These are phyloP conservation scores for Rhododendron molle DNA, from an alignment of 148 eudicot species.

Conservation along the genomic window DNA sequence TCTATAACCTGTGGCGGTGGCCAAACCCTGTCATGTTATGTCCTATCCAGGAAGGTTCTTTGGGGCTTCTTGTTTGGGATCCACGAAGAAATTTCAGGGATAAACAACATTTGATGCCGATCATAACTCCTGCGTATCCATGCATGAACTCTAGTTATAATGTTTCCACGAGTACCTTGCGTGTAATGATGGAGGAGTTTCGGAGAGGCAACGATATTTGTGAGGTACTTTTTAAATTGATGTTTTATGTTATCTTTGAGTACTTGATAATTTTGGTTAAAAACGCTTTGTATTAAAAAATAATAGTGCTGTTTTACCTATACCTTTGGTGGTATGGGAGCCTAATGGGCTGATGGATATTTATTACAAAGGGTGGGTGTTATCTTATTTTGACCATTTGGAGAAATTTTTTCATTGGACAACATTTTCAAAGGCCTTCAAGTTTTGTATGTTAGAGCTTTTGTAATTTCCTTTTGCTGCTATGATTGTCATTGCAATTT, in stretches of 20 bases:
- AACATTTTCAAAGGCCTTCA: not conserved
- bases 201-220: constrained; percentile 63
- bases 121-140: constrained; percentile 87
- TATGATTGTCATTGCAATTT: not conserved
- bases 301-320: not conserved
- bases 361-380: not conserved
- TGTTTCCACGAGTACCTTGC: constrained; percentile 71
- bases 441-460: not conserved
- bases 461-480: not conserved
- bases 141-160: constrained; percentile 85
- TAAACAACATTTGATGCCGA: constrained; percentile 70
- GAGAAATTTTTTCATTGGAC: not conserved
- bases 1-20: constrained; percentile 80
- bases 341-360: not conserved
- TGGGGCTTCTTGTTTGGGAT: constrained; percentile 78
- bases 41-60: constrained; percentile 51
- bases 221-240: constrained; percentile 38
- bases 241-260: not conserved
- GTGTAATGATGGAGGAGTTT: constrained; percentile 68
- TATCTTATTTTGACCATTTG: too few relatives aligned
- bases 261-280: not conserved
- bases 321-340: not conserved
- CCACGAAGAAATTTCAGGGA: constrained; percentile 60
- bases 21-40: constrained; percentile 87
- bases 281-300: not conserved